These are phyloP conservation scores for Penstemon davidsonii DNA, from an alignment of 257 asterid genomes.

Conservation along the genomic window DNA sequence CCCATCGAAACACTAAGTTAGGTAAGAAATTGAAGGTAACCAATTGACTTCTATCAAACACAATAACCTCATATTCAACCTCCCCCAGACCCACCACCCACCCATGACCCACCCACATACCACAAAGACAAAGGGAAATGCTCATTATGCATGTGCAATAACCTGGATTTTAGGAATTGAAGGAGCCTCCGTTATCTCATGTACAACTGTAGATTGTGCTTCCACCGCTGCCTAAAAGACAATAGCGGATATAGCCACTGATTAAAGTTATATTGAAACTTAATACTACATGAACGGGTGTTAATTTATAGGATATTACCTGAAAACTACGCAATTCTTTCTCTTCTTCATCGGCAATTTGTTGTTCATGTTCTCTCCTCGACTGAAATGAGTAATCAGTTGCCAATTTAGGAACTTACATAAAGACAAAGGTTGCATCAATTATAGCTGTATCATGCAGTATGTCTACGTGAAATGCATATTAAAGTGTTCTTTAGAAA, in stretches of 20 bases:
- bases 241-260: neutral
- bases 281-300: slow-evolving; percentile 20
- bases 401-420: slow-evolving; percentile 25
- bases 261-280: slow-evolving; percentile 4
- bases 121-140: too few species aligned
- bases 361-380: slow-evolving; percentile 72
- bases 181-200: slow-evolving; percentile 67
- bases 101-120: too few species aligned
- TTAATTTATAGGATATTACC: slow-evolving; percentile 39
- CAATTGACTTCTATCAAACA: too few species aligned
- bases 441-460: slow-evolving; percentile 11
- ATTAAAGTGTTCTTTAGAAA: slow-evolving; percentile 13
- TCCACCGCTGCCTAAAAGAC: slow-evolving; percentile 79
- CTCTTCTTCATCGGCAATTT: slow-evolving; percentile 84
- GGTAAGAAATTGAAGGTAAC: neutral
- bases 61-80: too few species aligned
- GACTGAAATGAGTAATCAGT: slow-evolving; percentile 53
- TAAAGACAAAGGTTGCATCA: neutral
- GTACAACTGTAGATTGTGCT: slow-evolving; percentile 55
- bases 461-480: slow-evolving; percentile 21
- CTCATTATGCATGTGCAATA: too few species aligned
- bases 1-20: too few species aligned
- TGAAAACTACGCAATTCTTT: slow-evolving; percentile 72
- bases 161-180: slow-evolving; percentile 38
- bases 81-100: too few species aligned